Conservation (phyloP, 306 rosid species). For the Dalbergia oliveri region DNA sequence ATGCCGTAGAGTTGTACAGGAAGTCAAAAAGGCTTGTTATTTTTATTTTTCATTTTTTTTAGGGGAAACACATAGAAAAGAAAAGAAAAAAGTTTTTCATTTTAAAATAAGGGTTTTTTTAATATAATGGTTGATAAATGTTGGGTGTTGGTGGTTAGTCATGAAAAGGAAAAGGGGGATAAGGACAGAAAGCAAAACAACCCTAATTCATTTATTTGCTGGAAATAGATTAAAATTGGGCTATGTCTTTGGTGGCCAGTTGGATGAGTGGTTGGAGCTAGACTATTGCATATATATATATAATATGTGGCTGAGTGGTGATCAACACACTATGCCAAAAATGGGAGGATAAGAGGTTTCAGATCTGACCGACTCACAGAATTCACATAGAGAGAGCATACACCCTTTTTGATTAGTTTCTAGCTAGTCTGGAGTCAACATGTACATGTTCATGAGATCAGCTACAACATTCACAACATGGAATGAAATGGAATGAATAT, state of each 20-base stretch:
- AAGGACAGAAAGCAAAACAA: conserved; percentile 21
- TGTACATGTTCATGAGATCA: background rate
- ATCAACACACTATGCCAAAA: conserved; percentile 15
- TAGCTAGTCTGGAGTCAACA: background rate
- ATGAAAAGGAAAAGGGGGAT: background rate
- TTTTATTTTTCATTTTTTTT: no score
- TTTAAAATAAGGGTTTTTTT: background rate
- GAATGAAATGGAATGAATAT: background rate
- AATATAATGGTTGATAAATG: background rate
- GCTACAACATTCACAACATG: background rate
- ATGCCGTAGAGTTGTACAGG: background rate
- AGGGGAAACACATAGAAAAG: no score
- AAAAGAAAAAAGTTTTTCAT: background rate
- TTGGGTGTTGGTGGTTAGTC: conserved; percentile 42
- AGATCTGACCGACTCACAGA: background rate
- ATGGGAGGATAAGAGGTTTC: conserved; percentile 40
- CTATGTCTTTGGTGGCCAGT: background rate
- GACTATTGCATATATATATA: background rate
- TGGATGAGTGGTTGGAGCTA: conserved; percentile 3
- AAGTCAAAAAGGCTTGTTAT: background rate
- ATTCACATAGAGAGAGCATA: background rate
- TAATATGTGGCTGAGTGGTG: background rate
- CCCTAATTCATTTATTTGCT: conserved; percentile 16
- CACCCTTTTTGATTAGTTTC: background rate
- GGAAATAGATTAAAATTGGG: background rate